Evolutionary conservation across 139 green algal genomes (phyloP), one percentile per base, ranked within the genome.

Genomic region (Chlorella sorokiniana): DNA sequence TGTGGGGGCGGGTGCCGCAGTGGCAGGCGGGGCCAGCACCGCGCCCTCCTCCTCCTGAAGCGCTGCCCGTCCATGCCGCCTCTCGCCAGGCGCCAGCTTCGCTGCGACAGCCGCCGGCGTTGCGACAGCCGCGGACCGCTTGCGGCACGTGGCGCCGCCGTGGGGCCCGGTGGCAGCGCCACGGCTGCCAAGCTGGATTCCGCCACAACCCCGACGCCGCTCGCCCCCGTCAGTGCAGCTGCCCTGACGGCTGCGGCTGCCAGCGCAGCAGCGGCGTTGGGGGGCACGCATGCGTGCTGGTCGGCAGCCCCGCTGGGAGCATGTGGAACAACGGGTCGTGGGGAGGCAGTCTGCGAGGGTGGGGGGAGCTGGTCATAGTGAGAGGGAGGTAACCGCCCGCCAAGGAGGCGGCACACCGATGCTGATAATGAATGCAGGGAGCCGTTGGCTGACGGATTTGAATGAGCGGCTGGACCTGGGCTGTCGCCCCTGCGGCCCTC

Each of bases 261-360:
- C 52, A 79, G 73, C 11, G 52, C 73, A 2, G 37, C 71, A 4
- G 31, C 48, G 8, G 44, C 33, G 41, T 31, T 38, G 23, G 14
- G 33, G 4, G 64, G 64, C 69, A 6, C 18, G 56, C 22, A 65
- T 65, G 8, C 4, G 69, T n/a, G 38, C 6, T 16, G 42, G 69
- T 42, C n/a, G 52, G 29, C 8, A 31, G 29, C 27, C 2, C 35
- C 3, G 51, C 37, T 3, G 73, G 52, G 37, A 79, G 73, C 73
- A 69, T 23, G 54, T 69, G 37, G 25, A 69, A 79, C 22, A 79
- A 54, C 25, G 73, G 73, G 35, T 79, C 73, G 38, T 69, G 73
- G 11, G 73, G 73, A 79, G 54, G 37, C 27, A 59, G 1, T 72
- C 59, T 71, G 75, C 59, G 33, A 9, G 41, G 37, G 16, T 20